Base-by-base conservation (phyloP, 192 early-diverging fungal genomes). In the Backusella liffmaniae region DNA sequence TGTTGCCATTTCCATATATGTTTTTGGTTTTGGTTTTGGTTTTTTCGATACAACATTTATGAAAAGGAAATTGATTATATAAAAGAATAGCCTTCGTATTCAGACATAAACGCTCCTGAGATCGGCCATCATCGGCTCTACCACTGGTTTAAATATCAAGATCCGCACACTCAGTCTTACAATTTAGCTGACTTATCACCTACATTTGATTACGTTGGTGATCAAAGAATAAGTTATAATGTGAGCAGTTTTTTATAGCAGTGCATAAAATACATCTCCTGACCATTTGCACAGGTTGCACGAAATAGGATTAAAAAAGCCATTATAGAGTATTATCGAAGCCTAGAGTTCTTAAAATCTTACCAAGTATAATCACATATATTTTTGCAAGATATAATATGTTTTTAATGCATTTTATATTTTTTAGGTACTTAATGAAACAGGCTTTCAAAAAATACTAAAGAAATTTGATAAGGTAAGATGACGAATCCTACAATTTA, bases 261-360 rank as follows among this genome's bases (percentile, higher is more conserved):
- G 9, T 56, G 53, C 53, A 56, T 56, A 56, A 53, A 53, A 53
- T 21, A 53, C 51, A 21, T n/a, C 51, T 23, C 6, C 51, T 53
- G 51, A 53, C 51, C n/a, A 21, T 53, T 13, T 18, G 7, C n/a
- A n/a, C n/a, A 53, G 51, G 51, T 53, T 21, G 51, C 51, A 53
- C 16, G 51, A 53, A 53, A 53, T 53, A 81, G 84, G 32, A 78
- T 94, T 73, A 92, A 92, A 84, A 87, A 87, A 21, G 93, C 91
- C 1, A 78, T 92, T 34, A 86, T 88, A 23, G 93, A 94, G 78
- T 88, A 91, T 37, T 91, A 94, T 67, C 89, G 92, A 26, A 92
- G 93, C 29, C 76, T 88, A 39, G 88, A 92, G 70, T 82, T 93
- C 77, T 76, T 93, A 67, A 90, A 89, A 73, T 91, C 92, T 76